Evolutionary conservation across 306 rosid species (phyloP).

Genomic region (Trichosanthes truncata): DNA sequence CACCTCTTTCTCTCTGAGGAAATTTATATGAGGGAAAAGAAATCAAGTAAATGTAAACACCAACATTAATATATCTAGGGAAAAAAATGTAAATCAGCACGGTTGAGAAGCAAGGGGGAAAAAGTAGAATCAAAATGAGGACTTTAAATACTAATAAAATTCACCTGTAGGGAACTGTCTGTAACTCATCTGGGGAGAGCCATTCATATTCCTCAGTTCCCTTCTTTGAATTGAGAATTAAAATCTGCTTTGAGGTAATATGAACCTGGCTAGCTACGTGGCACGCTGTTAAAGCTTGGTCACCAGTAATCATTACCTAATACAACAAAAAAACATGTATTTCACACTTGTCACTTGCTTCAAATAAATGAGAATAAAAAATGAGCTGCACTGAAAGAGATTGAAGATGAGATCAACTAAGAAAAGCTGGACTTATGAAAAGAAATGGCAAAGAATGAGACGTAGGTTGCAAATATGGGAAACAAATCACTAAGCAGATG

Average conservation of each 20-base stretch:
- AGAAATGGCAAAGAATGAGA: background rate
- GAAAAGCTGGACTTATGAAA: background rate
- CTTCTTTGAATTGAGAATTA: conserved; percentile 58
- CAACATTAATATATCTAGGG: conserved; percentile 3
- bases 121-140: background rate
- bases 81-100: background rate
- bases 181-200: conserved; percentile 86
- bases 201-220: conserved; percentile 57
- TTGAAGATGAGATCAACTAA: background rate
- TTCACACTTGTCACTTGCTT: background rate
- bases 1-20: conserved; percentile 66
- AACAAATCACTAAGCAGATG: background rate
- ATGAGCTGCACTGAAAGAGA: background rate
- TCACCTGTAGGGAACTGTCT: conserved; percentile 60
- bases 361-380: background rate
- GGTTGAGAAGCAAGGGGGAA: background rate
- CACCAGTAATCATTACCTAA: conserved; percentile 99
- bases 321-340: background rate
- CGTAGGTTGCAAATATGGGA: background rate
- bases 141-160: background rate
- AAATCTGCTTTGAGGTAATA: conserved; percentile 75
- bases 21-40: background rate
- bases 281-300: conserved; percentile 99
- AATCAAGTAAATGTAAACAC: background rate
- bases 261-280: conserved; percentile 97